Evolutionary conservation across 768 basidiomycete genomes (phyloP), one percentile per base, ranked within the genome.

Genomic region (Brasilioporus rufonigricans): DNA sequence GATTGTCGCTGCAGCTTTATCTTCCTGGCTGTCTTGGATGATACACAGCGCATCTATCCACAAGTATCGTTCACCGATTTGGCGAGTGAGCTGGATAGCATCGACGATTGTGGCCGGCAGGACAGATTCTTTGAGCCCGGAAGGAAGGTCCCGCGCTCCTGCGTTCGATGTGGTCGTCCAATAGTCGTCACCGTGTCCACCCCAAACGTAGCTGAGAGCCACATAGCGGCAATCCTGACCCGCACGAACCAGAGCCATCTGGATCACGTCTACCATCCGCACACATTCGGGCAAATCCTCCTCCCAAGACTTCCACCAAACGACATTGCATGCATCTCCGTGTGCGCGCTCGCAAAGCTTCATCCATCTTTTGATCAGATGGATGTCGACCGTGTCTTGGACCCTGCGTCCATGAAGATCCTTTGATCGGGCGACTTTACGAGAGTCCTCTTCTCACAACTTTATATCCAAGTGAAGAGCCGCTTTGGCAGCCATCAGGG

Each of bases 31-130:
- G 43, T 66, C 66, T 35, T 67, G 67, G 31, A 56, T 50, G 52
- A 68, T 62, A 21, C 66, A 67, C 10, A 67, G 38, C 3, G 58
- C 56, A 36, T 68, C 66, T 4, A 69, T 27, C 66, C 66, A 67
- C 12, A 67, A 9, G 33, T 66, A 67, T 18, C 53, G 66, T 55
- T 61, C 56, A 8, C 65, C 60, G 13, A 68, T 35, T 13, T 40
- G 19, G 3, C 50, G 63, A 19, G 55, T 52, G 23, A 64, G 29
- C 8, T 39, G 47, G 13, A 68, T 66, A 12, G 66, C 48, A 21
- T 67, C 66, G 2, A 52, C 10, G 6, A 67, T 61, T 18, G 66
- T 67, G 3, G 47, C 43, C 4, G 53, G 56, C 3, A 56, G 40
- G 3, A 10, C n/a, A 13, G 46, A 48, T 32, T 31, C 39, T 18